A percentile compares a stretch with the other conserved stretches of the same genome.
Evolutionary conservation across 129 eudicot genomes (phyloP).

Genomic region (Helichrysum umbraculigerum): DNA sequence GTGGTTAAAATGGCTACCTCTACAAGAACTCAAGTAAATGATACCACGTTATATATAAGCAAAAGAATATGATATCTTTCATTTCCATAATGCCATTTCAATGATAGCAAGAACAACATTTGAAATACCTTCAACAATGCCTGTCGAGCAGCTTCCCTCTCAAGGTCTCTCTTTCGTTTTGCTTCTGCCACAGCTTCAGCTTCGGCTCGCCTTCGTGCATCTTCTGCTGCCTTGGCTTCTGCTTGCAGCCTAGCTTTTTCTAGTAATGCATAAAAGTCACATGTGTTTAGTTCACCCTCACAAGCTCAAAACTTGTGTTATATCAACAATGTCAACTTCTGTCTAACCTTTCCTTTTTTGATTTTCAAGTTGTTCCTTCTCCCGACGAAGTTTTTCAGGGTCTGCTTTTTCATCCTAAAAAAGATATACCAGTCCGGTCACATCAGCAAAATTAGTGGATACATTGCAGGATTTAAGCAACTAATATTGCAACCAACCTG

Average conservation of each 20-base stretch:
- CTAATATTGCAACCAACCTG: conserved; percentile 46
- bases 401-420: conserved; percentile 67
- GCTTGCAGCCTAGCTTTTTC: conserved; percentile 90
- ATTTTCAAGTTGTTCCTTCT: conserved; percentile 70
- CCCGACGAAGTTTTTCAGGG: conserved; percentile 71
- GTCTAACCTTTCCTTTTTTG: conserved; percentile 63
- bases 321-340: conserved; percentile 2
- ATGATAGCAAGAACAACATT: neutral
- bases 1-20: neutral
- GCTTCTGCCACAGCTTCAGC: conserved; percentile 77
- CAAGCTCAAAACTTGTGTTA: conserved; percentile 1
- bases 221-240: conserved; percentile 90
- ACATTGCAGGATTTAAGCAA: neutral
- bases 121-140: conserved; percentile 62
- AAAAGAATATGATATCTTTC: neutral
- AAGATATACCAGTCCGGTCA: neutral
- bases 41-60: no score
- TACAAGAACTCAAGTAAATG: neutral
- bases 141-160: conserved; percentile 87
- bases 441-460: conserved; percentile 8
- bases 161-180: no score
- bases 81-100: neutral
- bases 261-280: conserved; percentile 21
- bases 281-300: conserved; percentile 4
- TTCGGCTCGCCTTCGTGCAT: conserved; percentile 62